Percentiles rank a stretch among this genome's conserved stretches.
These are phyloP conservation scores for Alternaria infectoria DNA, from an alignment of 2,329 filamentous ascomycete genomes.

Conservation along the genomic window DNA sequence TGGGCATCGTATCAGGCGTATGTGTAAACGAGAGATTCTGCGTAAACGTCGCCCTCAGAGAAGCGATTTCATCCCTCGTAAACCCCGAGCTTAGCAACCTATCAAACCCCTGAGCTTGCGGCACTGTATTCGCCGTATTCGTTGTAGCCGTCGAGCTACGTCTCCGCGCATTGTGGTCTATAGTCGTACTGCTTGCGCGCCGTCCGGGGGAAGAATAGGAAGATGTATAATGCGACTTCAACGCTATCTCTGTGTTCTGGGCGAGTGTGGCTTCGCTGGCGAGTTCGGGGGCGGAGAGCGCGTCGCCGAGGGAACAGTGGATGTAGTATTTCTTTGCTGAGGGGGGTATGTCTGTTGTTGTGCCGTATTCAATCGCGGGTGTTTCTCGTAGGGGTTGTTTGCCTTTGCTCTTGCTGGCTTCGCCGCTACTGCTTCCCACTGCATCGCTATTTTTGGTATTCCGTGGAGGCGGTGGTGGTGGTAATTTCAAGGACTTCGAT, in stretches of 20 bases:
- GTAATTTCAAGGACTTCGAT: conserved; percentile 69
- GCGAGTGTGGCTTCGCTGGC: conserved; percentile 64
- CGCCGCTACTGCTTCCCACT: conserved; percentile 17
- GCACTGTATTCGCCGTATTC: conserved; percentile 63
- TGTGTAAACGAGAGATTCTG: conserved; percentile 81
- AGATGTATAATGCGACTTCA: conserved; percentile 35
- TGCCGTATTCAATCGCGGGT: conserved; percentile 24
- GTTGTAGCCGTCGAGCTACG: conserved; percentile 30
- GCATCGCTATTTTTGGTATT: conserved; percentile 26
- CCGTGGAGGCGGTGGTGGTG: conserved; percentile 59
- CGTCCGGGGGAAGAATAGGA: conserved; percentile 19
- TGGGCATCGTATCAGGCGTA: conserved; percentile 89
- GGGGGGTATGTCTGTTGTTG: conserved; percentile 20
- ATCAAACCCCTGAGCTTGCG: conserved; percentile 87
- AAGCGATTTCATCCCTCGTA: conserved; percentile 79
- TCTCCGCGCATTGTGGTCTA: conserved; percentile 14
- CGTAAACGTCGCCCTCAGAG: conserved; percentile 85
- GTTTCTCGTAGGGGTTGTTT: conserved; percentile 67
- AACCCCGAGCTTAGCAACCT: conserved; percentile 82
- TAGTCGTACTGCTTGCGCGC: conserved; percentile 18
- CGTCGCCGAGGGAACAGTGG: conserved; percentile 89
- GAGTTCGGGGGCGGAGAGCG: conserved; percentile 72
- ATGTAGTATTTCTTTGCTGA: conserved; percentile 73
- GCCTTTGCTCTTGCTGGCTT: conserved; percentile 64
- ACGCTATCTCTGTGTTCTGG: conserved; percentile 47